phyloP scores from a whole-genome alignment of 2,329 filamentous ascomycete species.

The Davidsoniella virescens region DNA sequence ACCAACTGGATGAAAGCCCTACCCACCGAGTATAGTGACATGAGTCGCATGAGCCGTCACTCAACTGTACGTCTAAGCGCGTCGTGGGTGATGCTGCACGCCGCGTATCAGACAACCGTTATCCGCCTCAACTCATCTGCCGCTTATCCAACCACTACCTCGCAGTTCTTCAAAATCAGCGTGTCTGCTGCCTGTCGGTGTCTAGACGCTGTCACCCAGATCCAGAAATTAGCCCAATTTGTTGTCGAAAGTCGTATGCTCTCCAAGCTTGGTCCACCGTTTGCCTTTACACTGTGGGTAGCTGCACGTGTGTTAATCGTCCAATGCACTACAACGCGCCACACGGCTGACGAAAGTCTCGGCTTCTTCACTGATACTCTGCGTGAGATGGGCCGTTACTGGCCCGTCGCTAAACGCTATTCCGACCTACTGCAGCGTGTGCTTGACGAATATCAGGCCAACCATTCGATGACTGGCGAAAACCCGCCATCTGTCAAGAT shows the following conservation, averaged over 20 bases:
- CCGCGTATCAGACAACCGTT: constrained; percentile 76
- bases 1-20: constrained; percentile 72
- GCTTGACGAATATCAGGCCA: constrained; percentile 71
- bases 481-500: constrained; percentile 76
- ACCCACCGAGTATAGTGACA: constrained; percentile 70
- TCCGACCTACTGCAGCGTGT: constrained; percentile 65
- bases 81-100: constrained; percentile 81
- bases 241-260: constrained; percentile 61
- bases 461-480: constrained; percentile 55
- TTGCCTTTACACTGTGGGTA: constrained; percentile 87
- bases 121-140: constrained; percentile 85
- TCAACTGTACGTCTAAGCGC: constrained; percentile 50
- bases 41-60: constrained; percentile 59
- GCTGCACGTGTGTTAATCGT: constrained; percentile 75
- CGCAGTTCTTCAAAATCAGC: constrained; percentile 76
- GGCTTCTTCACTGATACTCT: constrained; percentile 69
- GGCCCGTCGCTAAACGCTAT: constrained; percentile 75
- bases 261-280: constrained; percentile 69
- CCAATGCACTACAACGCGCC: constrained; percentile 78
- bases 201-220: constrained; percentile 66
- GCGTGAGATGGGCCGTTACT: constrained; percentile 63
- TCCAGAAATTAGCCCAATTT: constrained; percentile 62
- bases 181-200: constrained; percentile 75
- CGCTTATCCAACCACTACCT: constrained; percentile 78
- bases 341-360: constrained; percentile 65